A percentile compares a stretch with the other conserved stretches of the same genome.
phyloP scores from a whole-genome alignment of 495 filamentous ascomycete species.

The Viridothelium virens region DNA sequence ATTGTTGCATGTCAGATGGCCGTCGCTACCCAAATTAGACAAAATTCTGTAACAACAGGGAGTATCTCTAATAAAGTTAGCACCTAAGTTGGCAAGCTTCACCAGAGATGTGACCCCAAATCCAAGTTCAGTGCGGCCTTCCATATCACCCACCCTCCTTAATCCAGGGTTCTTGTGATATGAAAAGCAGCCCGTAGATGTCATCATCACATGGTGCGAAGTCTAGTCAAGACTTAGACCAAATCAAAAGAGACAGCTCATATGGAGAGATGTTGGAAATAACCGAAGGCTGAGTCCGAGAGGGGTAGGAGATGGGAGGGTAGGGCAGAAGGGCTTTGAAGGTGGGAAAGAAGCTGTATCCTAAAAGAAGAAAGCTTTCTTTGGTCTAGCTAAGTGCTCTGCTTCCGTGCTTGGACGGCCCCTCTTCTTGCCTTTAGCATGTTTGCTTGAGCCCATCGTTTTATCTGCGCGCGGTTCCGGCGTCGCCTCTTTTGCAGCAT shows the following conservation, averaged over 20 bases:
- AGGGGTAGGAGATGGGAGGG: neutral
- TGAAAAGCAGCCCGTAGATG: too few relatives aligned
- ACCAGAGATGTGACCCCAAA: too few relatives aligned
- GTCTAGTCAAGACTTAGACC: too few relatives aligned
- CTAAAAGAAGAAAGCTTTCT: conserved; percentile 15
- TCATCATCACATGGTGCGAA: too few relatives aligned
- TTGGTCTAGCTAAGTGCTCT: neutral
- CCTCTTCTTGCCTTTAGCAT: conserved; percentile 14
- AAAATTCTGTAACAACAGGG: neutral
- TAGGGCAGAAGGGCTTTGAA: neutral
- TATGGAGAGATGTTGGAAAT: too few relatives aligned
- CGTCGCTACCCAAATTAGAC: neutral
- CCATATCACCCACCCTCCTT: too few relatives aligned
- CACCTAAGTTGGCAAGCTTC: too few relatives aligned
- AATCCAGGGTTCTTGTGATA: too few relatives aligned
- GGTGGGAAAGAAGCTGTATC: too few relatives aligned
- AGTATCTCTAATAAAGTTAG: too few relatives aligned
- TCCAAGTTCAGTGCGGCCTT: too few relatives aligned
- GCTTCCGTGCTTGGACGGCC: conserved; percentile 12
- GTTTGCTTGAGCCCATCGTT: neutral
- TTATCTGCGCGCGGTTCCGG: conserved; percentile 4
- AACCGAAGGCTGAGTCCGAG: neutral
- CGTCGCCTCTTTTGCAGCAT: conserved; percentile 53
- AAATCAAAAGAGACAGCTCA: too few relatives aligned
- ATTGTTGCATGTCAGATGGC: neutral